Evolutionary conservation across 768 basidiomycete genomes (phyloP).

Genomic region (Sporobolomyces phaffii): DNA sequence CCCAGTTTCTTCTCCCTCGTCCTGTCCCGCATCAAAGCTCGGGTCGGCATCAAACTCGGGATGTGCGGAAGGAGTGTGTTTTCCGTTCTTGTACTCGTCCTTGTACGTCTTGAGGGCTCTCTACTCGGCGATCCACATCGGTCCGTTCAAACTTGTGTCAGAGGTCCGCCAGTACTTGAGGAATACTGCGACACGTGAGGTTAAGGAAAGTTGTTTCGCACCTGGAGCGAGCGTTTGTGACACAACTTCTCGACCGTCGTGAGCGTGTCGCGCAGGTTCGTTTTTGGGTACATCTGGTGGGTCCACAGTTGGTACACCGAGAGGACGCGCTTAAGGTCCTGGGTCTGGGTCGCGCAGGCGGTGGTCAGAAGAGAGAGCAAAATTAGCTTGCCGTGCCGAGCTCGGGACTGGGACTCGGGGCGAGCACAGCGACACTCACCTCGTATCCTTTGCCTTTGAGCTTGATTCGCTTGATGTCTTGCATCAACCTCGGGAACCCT

Average conservation of each 20-base stretch:
- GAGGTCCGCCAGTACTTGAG: no score
- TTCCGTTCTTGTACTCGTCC: conserved; percentile 49
- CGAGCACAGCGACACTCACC: no score
- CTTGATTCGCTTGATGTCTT: conserved; percentile 69
- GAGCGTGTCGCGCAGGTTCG: conserved; percentile 78
- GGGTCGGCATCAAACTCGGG: conserved; percentile 43
- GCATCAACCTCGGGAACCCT: conserved; percentile 74
- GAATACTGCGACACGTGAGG: not conserved
- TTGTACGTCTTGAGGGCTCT: conserved; percentile 27
- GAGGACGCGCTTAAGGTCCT: conserved; percentile 72
- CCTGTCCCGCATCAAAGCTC: no score
- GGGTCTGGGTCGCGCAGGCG: conserved; percentile 53
- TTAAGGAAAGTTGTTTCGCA: conserved; percentile 47
- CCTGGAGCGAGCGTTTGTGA: conserved; percentile 77
- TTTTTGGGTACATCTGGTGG: conserved; percentile 84
- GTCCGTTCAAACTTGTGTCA: no score
- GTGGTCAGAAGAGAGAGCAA: not conserved
- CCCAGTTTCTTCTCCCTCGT: conserved; percentile 13
- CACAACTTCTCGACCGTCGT: conserved; percentile 80
- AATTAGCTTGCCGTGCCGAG: not conserved
- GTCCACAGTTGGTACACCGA: conserved; percentile 91
- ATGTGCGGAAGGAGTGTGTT: conserved; percentile 13
- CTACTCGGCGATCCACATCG: conserved; percentile 2
- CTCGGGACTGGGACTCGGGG: no score
- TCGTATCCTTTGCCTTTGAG: conserved; percentile 87